Evolutionary conservation across 192 early-diverging fungal species (phyloP).

Genomic region (Coemansia sp.): DNA sequence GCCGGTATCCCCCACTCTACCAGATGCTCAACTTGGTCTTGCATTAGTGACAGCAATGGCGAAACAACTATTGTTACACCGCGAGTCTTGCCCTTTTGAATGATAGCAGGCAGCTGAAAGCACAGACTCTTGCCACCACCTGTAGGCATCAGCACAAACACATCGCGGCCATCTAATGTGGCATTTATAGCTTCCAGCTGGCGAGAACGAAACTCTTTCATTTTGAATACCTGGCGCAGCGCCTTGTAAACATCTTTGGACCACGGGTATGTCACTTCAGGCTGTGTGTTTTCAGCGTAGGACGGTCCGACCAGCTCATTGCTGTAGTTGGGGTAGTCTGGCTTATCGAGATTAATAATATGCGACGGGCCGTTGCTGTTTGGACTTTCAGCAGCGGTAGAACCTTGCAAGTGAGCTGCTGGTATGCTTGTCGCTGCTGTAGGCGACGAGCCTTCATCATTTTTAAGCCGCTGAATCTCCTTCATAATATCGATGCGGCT

Average conservation of each 20-base stretch:
- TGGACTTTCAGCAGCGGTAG: neutral
- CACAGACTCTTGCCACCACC: conserved; percentile 96
- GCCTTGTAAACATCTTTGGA: conserved; percentile 67
- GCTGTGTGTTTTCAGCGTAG: conserved; percentile 35
- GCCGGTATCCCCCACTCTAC: conserved; percentile 61
- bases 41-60: conserved; percentile 92
- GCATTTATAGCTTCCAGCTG: conserved; percentile 90
- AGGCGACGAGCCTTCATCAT: neutral
- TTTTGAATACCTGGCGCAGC: conserved; percentile 64
- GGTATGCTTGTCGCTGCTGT: neutral
- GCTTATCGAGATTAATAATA: too few relatives aligned
- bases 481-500: conserved; percentile 36
- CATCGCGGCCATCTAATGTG: conserved; percentile 75
- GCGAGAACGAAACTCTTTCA: conserved; percentile 76
- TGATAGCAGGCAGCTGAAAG: conserved; percentile 85
- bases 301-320: conserved; percentile 35
- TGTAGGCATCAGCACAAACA: conserved; percentile 98
- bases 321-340: neutral
- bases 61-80: conserved; percentile 90
- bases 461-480: conserved; percentile 25
- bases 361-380: neutral
- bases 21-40: conserved; percentile 87
- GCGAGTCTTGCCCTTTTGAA: conserved; percentile 60
- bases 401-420: too few relatives aligned
- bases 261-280: conserved; percentile 60